Conservation (phyloP, 176 grass and related monocot genomes). For the Oryza meridionalis region DNA sequence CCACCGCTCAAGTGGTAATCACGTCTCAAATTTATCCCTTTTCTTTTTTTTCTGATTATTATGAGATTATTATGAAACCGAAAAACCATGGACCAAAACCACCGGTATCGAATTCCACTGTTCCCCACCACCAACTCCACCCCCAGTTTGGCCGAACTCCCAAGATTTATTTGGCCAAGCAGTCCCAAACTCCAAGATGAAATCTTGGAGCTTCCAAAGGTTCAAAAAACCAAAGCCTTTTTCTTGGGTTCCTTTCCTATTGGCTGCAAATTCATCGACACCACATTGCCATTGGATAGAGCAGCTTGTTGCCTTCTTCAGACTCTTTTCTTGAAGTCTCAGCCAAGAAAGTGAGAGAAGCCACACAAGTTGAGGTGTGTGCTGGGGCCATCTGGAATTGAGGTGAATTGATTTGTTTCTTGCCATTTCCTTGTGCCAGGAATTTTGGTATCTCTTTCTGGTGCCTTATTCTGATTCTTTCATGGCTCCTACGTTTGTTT, state of each 20-base stretch:
- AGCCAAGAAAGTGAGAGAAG: not conserved
- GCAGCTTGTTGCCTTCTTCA: not conserved
- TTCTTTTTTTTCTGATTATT: not conserved
- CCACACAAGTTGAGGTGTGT: not conserved
- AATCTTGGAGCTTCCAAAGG: not conserved
- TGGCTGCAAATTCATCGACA: not conserved
- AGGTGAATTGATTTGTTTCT: conserved; percentile 17
- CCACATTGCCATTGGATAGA: not conserved
- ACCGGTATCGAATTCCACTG: no score
- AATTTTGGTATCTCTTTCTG: not conserved
- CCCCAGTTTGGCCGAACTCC: not conserved
- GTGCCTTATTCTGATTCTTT: not conserved
- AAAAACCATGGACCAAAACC: conserved; percentile 7
- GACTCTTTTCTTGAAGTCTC: conserved; percentile 30
- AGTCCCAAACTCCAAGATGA: not conserved
- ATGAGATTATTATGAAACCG: not conserved
- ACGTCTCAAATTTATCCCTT: no score
- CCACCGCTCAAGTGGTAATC: not conserved
- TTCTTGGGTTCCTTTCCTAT: not conserved
- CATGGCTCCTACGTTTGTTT: not conserved
- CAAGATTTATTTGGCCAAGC: not conserved
- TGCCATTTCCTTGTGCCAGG: conserved; percentile 22
- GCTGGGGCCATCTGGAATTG: not conserved
- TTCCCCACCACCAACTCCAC: not conserved
- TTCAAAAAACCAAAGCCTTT: not conserved